A percentile compares a stretch with the other conserved stretches of the same genome.
Evolutionary conservation across 2,329 filamentous ascomycete species (phyloP).

Genomic region (Cucurbitaria berberidis): DNA sequence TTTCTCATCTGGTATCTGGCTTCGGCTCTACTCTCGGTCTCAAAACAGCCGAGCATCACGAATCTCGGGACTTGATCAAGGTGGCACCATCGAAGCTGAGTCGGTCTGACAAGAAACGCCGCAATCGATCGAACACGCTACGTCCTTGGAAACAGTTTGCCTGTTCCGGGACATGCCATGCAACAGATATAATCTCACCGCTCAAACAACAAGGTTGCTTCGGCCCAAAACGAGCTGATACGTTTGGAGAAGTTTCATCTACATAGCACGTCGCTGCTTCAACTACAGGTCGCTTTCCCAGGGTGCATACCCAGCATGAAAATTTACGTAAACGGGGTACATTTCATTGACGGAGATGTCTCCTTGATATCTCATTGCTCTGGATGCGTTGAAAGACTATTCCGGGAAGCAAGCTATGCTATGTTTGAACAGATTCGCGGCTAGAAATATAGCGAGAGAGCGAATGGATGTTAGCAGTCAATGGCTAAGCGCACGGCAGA

Average conservation of each 20-base stretch:
- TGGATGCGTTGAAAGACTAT: not conserved
- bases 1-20: not conserved
- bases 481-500: not conserved
- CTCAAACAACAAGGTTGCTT: not conserved
- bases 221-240: not conserved
- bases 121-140: not conserved
- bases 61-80: not conserved
- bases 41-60: not conserved
- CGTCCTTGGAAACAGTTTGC: not conserved
- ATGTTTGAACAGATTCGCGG: not conserved
- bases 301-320: not conserved
- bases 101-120: not conserved
- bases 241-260: not conserved
- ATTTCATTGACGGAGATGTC: not conserved
- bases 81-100: not conserved
- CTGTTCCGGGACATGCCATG: not conserved
- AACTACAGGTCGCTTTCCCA: not conserved
- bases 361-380: not conserved
- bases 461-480: not conserved
- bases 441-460: not conserved
- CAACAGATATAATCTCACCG: not conserved
- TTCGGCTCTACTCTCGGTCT: not conserved
- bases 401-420: not conserved
- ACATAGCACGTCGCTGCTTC: not conserved
- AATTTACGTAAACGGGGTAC: not conserved